Evolutionary conservation across 495 filamentous ascomycete genomes (phyloP), one percentile per base, ranked within the genome.

Genomic region (Thermothielavioides terrestris): DNA sequence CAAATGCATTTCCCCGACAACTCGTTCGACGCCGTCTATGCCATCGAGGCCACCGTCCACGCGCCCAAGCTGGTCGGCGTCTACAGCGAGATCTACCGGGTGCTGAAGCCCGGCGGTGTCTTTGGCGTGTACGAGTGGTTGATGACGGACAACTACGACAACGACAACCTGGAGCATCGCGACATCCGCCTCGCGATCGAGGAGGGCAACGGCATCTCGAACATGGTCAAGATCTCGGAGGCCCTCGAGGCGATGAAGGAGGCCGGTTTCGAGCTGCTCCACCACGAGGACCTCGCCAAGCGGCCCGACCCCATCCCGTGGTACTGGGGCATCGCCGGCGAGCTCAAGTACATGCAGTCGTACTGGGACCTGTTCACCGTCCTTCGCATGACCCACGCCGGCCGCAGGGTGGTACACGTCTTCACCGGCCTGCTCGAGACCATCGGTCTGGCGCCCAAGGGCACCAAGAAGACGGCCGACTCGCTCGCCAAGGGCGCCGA

Each of bases 121-220:
- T 98, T 98, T 60, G 92, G 92, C 62, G 92, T 97, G 31, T 97
- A 97, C 75, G 92, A 98, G 69, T 98, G 94, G 94, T 76, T 98
- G 55, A 98, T 98, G 92, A 96, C 91, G 32, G 91, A 96, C 59
- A 72, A 83, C 2, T 98, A 96, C 73, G 85, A 98, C 73, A 91
- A 92, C 63, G 68, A 82, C 45, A 88, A 97, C 75, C 63, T 85
- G 14, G 80, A 84, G 60, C 92, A 98, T 76, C 84, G 89, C 53
- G 79, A 83, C 58, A 90, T 97, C 65, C 87, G 92, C 50, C 81
- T 96, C 21, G 91, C 86, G 57, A 98, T 98, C 59, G 94, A 97
- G 77, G 84, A 88, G 70, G 92, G 92, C 62, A 82, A 97, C 62
- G 92, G 94, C 58, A 97, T 98, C 70, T 90, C 88, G 59, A 96